phyloP scores from a whole-genome alignment of 257 asterid genomes.

The Rhazya stricta region DNA sequence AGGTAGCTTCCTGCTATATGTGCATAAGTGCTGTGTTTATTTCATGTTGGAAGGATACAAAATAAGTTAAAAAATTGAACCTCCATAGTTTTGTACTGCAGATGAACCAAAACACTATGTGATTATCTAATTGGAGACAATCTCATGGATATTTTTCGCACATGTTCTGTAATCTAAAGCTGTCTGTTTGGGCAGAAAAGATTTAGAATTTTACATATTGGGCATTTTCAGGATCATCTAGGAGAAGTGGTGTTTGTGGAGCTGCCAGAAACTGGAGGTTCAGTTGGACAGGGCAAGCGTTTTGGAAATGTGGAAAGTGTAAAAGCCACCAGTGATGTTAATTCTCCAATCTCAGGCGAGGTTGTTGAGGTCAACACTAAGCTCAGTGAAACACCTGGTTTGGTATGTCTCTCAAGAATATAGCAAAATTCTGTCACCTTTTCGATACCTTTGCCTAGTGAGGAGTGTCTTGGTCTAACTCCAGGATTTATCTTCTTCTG shows the following conservation, averaged over 20 bases:
- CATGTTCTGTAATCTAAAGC: neutral
- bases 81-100: neutral
- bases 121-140: neutral
- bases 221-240: constrained; percentile 54
- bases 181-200: neutral
- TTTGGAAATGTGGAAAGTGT: constrained; percentile 92
- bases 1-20: no score
- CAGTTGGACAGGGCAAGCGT: constrained; percentile 39
- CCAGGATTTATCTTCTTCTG: neutral
- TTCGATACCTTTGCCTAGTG: neutral
- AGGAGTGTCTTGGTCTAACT: neutral
- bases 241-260: constrained; percentile 95
- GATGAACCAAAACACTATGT: neutral
- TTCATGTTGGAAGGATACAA: neutral
- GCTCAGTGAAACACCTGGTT: constrained; percentile 60
- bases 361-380: constrained; percentile 67
- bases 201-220: neutral
- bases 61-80: no score
- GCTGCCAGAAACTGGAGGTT: constrained; percentile 59
- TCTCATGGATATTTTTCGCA: neutral
- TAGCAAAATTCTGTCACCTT: neutral
- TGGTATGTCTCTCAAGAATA: constrained; percentile 38
- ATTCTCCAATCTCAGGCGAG: constrained; percentile 90
- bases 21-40: no score
- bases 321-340: constrained; percentile 79